These are phyloP conservation scores for Astrocystis sublimbata DNA, from an alignment of 495 filamentous ascomycete genomes.

Conservation along the genomic window DNA sequence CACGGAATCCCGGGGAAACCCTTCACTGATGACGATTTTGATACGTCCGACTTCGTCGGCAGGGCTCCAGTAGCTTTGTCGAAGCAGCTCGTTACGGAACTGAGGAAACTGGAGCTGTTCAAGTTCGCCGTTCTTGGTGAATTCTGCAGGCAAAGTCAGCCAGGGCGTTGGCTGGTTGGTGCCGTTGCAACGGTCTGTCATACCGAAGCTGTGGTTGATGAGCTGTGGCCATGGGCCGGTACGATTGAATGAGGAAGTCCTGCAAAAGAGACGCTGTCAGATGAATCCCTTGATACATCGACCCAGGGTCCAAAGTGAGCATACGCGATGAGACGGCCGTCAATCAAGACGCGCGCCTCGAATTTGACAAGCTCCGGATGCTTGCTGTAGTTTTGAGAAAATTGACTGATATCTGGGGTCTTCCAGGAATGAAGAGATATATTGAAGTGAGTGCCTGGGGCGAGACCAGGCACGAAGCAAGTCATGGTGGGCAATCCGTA, in stretches of 20 bases:
- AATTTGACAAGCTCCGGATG: conserved; percentile 62
- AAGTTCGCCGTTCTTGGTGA: conserved; percentile 63
- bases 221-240: conserved; percentile 61
- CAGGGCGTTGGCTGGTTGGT: not conserved
- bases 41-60: conserved; percentile 71
- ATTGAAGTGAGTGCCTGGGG: conserved; percentile 62
- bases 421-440: conserved; percentile 83
- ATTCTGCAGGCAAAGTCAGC: conserved; percentile 42
- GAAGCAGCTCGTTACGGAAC: conserved; percentile 71
- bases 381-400: conserved; percentile 61
- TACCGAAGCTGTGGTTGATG: conserved; percentile 53
- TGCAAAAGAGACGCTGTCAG: conserved; percentile 20
- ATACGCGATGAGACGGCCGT: conserved; percentile 68
- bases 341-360: conserved; percentile 69
- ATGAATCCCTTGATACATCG: too few species aligned
- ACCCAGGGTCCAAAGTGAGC: too few species aligned
- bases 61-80: conserved; percentile 71
- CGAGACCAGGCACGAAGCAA: conserved; percentile 72
- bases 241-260: conserved; percentile 57
- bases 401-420: conserved; percentile 62
- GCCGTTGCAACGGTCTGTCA: not conserved
- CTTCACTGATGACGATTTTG: conserved; percentile 77
- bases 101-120: conserved; percentile 69
- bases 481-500: conserved; percentile 66
- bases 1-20: conserved; percentile 56